A percentile compares a stretch with the other conserved stretches of the same genome.
Conservation (phyloP, 2,329 filamentous ascomycete species). For the Ascochyta viciae-villosae region DNA sequence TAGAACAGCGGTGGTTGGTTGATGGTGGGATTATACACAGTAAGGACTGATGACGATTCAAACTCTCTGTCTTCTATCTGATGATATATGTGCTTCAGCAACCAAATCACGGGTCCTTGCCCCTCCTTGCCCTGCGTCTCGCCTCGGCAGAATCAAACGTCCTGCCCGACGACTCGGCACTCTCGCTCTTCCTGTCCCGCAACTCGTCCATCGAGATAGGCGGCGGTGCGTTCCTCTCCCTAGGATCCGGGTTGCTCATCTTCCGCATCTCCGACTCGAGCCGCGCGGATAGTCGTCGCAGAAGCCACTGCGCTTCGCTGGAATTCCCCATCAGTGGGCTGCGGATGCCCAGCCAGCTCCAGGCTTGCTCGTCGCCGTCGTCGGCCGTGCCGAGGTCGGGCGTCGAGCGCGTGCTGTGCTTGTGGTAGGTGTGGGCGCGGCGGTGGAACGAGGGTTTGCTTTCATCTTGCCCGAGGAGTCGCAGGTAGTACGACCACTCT, state of each 20-base stretch:
- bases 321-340: slow-evolving; percentile 74
- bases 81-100: neutral
- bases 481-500: slow-evolving; percentile 51
- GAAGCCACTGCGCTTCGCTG: slow-evolving; percentile 75
- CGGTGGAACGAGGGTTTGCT: slow-evolving; percentile 48
- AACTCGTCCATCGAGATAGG: slow-evolving; percentile 45
- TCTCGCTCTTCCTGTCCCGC: neutral
- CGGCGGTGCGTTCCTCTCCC: slow-evolving; percentile 31
- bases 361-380: slow-evolving; percentile 61
- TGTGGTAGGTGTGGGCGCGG: slow-evolving; percentile 31
- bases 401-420: slow-evolving; percentile 26
- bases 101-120: slow-evolving; percentile 7
- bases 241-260: slow-evolving; percentile 30
- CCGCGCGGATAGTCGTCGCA: slow-evolving; percentile 67
- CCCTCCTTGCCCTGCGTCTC: slow-evolving; percentile 6
- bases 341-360: slow-evolving; percentile 76
- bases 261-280: slow-evolving; percentile 55
- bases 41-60: no score
- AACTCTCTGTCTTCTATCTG: no score
- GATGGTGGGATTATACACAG: no score
- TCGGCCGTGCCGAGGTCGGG: slow-evolving; percentile 44
- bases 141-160: slow-evolving; percentile 20
- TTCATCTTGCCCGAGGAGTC: slow-evolving; percentile 50
- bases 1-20: no score
- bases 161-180: slow-evolving; percentile 17